Evolutionary conservation across 768 basidiomycete species (phyloP), one percentile per base, ranked within the genome.

Genomic region (Suillus subaureus): DNA sequence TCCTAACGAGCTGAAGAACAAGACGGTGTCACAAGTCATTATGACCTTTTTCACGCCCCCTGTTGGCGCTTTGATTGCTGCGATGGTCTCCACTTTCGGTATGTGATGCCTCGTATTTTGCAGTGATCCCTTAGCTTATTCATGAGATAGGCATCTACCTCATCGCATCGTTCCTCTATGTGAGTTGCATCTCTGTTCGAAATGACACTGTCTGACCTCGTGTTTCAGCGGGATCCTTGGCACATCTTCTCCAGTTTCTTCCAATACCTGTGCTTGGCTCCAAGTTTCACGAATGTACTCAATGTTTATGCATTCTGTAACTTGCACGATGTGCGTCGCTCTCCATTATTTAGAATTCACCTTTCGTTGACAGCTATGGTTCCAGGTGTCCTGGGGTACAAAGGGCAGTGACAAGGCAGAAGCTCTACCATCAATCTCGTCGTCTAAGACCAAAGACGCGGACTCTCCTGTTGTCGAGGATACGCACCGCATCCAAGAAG

Each of bases 301-400:
- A 97, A 97, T 78, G 93, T 96, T 43, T 98, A 98, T 75, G 96
- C 96, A 1, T 98, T 98, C 83, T 97, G 95, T 79, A 97, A 97
- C 79, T 80, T 97, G 78, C 94, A 94, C 75, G 95, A 96, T 77
- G 92, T 92, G 67, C 55, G 84, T 76, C 3, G 58, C 63, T 31
- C 28, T 13, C 52, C 52, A 40, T 55, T 58, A 21, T 54, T 45
- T n/a, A 37, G 35, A 28, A 18, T 13, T n/a, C 18, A 37, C 26
- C 49, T 51, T 45, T n/a, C 6, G 45, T 42, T 55, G 57, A 61
- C 35, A 67, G 26, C 51, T 4, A 60, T 31, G 49, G 42, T 62
- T 62, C 67, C 66, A 91, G 87, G 91, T 94, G 23, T 93, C 91
- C 16, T 96, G 96, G 95, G 95, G 95, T 79, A 97, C 95, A 12